Evolutionary conservation across 2,329 filamentous ascomycete species (phyloP), one percentile per base, ranked within the genome.

Genomic region (Penicillium corylophilum): DNA sequence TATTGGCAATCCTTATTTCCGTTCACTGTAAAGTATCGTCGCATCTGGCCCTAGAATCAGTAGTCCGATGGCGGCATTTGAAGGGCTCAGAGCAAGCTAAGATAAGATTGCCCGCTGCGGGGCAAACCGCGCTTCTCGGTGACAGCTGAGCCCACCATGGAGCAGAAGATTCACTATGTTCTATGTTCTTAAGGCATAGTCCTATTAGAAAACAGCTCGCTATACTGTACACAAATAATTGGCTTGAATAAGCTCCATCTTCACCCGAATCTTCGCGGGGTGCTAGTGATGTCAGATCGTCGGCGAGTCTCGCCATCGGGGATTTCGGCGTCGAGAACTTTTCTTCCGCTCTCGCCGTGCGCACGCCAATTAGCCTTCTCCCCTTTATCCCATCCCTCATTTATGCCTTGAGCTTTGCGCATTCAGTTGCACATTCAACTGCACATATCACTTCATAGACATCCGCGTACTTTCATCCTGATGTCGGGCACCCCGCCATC

Each of bases 401-500:
- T 20, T 20, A 20, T 16, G 38, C 48, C 22, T 29, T 46, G n/a
- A 24, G 10, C 35, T 20, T 45, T 51, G 31, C 36, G 15, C 16
- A 20, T 22, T 45, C n/a, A 2, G 8, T 39, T 44, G 6, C 13
- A 16, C 16, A 20, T 22, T 45, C n/a, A 2, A 10, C 35, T 44
- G 6, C 13, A 16, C 2, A 49, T 46, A 46, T 31, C 36, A n/a
- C 29, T 7, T 13, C 5, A 49, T 33, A 36, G 5, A 50, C 13
- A 29, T 22, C 24, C 26, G 23, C 48, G 41, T 35, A 49, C 12
- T 41, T 42, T 33, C 36, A 28, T 28, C 59, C 53, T 48, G 42
- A 69, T 70, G 66, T 62, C 60, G 26, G 51, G 33, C 38, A 55
- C 59, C 33, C 44, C 57, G 43, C 51, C 58, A 29, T 48, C 59